Base-by-base conservation (phyloP, 1,139 yeast genomes). In the Wickerhamomyces sp. region DNA sequence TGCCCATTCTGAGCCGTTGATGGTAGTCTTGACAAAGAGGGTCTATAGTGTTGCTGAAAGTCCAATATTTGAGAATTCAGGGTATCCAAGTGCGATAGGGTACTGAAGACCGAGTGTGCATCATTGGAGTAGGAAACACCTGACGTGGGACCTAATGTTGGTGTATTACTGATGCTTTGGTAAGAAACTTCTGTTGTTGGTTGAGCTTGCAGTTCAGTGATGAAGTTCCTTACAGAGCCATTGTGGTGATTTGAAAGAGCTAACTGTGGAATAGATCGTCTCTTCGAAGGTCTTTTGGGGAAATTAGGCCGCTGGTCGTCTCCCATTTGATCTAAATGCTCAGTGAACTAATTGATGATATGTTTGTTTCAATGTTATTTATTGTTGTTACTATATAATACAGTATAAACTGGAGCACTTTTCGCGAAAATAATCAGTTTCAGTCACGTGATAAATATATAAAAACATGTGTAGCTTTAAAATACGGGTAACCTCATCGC, bases 111-210 rank as follows among this genome's bases (percentile, higher is more conserved):
- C 14, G 45, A 40, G 12, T 43, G 42, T 2, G 41, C 36, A 24
- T 47, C 42, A 17, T 27, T 31, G 4, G 15, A 21, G n/a, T 24
- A 16, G n/a, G 9, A 4, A 30, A 8, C 9, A 4, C 7, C 17
- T 8, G 35, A 17, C 9, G 28, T 2, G 7, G 35, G 35, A 2
- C 12, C n/a, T 5, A 32, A 10, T 4, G 19, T 18, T 19, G 39
- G 39, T 16, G 43, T 25, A 19, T 41, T 42, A 0, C 42, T 46
- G 7, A 47, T 42, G 12, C 43, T 49, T 17, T 47, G 46, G 7
- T 48, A 22, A 2, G 54, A 44, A 4, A 53, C 41, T 21, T 43
- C 53, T 4, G 56, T 54, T 2, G 58, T 54, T 3, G 58, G 51
- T 21, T 42, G 50, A 24, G 55, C 46, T 32, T 47, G 55, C 12